Base-by-base conservation (phyloP, 768 basidiomycete species). In the Paxillus rubicundulus region DNA sequence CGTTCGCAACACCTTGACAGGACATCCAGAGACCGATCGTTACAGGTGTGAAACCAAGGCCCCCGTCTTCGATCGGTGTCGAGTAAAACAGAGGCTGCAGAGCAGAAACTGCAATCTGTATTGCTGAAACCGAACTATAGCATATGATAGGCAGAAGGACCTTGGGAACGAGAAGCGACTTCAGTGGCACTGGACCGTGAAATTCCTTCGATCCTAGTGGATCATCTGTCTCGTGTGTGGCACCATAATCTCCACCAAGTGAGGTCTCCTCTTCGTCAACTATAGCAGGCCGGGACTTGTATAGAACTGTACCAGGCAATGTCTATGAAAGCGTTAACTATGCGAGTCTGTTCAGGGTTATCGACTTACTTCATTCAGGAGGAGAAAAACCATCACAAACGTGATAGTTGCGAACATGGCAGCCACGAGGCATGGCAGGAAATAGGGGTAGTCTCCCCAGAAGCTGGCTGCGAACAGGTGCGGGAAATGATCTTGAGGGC, bases 401-500 rank as follows among this genome's bases (percentile, higher is more conserved):
- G 76, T 79, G 16, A 80, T 7, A 7, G 68, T 65, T 1, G 82
- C 71, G 54, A 80, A 76, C 0, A 78, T 76, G 1, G 83, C 82
- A 2, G 82, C 73, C 8, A 84, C 77, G 6, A 79, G 76, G 57
- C 84, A 86, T 1, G 87, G 82, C 27, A 89, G 75, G 62, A 88
- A 87, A 74, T 78, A 70, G 3, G 82, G 84, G 53, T 82, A 79
- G 28, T 70, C 67, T 47, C 70, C 68, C 68, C 81, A 75, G 58
- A 85, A 82, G 10, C 70, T 56, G 30, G 68, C 70, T 16, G 70
- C 57, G 56, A 86, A 85, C 2, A 77, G 42, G 1, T 43, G 14
- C 1, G 82, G 82, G 58, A 78, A 84, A 9, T 70, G 74, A 46
- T 83, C 79, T 7, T 74, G 76, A 4, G 82, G 84, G 53, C 74